Percentiles rank a stretch among this genome's conserved stretches.
phyloP scores from a whole-genome alignment of 2,329 filamentous ascomycete species.

The Apiospora pterosperma region DNA sequence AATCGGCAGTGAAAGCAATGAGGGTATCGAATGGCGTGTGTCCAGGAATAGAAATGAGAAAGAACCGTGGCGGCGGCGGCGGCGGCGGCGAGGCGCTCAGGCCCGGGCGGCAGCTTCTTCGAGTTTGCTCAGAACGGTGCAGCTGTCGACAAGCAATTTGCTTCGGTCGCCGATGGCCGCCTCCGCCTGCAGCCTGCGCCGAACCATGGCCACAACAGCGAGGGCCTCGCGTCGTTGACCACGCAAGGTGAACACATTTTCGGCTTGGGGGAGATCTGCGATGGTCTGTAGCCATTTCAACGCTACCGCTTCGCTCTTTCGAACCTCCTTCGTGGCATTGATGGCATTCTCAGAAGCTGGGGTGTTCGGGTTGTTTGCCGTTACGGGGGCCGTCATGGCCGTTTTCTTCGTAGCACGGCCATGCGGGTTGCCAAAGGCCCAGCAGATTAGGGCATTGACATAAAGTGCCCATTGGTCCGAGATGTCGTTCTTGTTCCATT shows the following conservation, averaged over 20 bases:
- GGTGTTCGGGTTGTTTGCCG: not conserved
- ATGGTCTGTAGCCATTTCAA: slow-evolving; percentile 33
- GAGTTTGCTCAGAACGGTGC: slow-evolving; percentile 48
- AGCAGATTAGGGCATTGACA: slow-evolving; percentile 56
- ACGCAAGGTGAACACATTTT: slow-evolving; percentile 32
- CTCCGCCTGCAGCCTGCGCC: slow-evolving; percentile 44
- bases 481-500: slow-evolving; percentile 54
- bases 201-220: slow-evolving; percentile 46
- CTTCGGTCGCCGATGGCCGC: slow-evolving; percentile 42
- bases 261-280: slow-evolving; percentile 35
- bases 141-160: slow-evolving; percentile 50
- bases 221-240: slow-evolving; percentile 37
- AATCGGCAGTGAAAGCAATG: not conserved
- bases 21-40: not conserved
- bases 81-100: not conserved
- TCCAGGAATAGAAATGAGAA: not conserved
- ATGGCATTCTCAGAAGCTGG: slow-evolving; percentile 16
- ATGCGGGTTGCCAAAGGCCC: slow-evolving; percentile 45
- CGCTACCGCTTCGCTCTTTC: slow-evolving; percentile 34
- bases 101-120: slow-evolving; percentile 36
- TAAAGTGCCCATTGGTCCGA: slow-evolving; percentile 85
- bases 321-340: slow-evolving; percentile 24
- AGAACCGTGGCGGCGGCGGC: not conserved
- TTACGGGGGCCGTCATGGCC: not conserved
- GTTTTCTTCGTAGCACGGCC: not conserved